These are phyloP conservation scores for Rhodomyrtus psidioides DNA, from an alignment of 441 rosid genomes.

Conservation along the genomic window DNA sequence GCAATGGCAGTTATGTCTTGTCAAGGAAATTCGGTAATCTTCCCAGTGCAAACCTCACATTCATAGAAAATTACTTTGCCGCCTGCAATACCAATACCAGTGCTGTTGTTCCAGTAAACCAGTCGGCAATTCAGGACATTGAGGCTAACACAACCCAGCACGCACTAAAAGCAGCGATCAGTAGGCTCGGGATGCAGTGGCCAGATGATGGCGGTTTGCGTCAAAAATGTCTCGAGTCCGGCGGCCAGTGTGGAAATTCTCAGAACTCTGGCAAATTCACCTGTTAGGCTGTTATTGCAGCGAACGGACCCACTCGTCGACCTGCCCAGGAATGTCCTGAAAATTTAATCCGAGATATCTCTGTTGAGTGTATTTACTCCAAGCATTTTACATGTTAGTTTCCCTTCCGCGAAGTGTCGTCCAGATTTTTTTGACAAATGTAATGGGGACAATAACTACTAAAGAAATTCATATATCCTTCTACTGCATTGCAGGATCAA, in stretches of 20 bases:
- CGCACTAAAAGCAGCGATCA: slow-evolving; percentile 8
- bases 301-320: background rate
- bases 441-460: background rate
- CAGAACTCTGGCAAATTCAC: background rate
- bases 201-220: slow-evolving; percentile 2
- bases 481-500: background rate
- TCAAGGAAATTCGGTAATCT: background rate
- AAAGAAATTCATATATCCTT: background rate
- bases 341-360: background rate
- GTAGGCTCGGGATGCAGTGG: slow-evolving; percentile 33
- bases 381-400: too few species aligned
- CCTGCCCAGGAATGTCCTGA: slow-evolving; percentile 10
- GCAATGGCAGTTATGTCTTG: slow-evolving; percentile 3
- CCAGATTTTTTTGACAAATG: background rate
- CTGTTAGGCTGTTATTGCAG: slow-evolving; percentile 36
- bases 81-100: slow-evolving; percentile 2
- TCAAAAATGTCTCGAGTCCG: background rate
- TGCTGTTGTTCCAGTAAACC: slow-evolving; percentile 11
- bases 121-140: background rate
- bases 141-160: rapidly evolving
- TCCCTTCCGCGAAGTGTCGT: too few species aligned
- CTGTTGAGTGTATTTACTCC: background rate
- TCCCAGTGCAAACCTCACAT: background rate
- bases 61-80: background rate
- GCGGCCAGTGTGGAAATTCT: slow-evolving; percentile 36